Evolutionary conservation across 192 early-diverging fungal species (phyloP), one percentile per base, ranked within the genome.

Genomic region (Martensiomyces pterosporus): DNA sequence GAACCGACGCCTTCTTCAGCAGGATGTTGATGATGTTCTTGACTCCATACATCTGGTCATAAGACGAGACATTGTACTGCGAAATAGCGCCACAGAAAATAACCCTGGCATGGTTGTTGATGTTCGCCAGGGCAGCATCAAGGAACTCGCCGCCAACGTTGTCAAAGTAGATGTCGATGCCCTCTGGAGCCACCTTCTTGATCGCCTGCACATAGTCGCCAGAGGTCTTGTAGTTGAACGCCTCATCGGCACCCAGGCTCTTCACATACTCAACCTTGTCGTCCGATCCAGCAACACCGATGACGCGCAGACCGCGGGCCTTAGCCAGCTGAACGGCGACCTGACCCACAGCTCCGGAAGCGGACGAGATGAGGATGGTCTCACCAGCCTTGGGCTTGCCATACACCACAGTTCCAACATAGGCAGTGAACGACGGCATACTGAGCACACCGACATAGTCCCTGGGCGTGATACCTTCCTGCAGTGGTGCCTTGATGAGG

Each of bases 221-320:
- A 9, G 55, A 65, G 8, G 73, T 87, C 69, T 90, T 92, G 84
- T 92, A 92, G 75, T 92, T 92, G 78, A 92, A 89, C 12, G 81
- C 89, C 8, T 58, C 29, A 12, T 32, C 29, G 29, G 29, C 29
- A 32, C 29, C 29, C 5, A 32, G 5, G 29, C 29, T 32, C 29
- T 32, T 32, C 6, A 32, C 29, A 32, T 8, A 12, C 12, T 32
- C 29, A 32, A 32, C 29, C 29, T 32, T 32, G 29, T 32, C 29
- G 29, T 32, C 29, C 12, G 29, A 32, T 5, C 29, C 29, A 32
- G 29, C 29, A 32, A 32, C 29, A 32, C 29, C 29, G 12, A 32
- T 12, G 12, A 32, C 29, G 6, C 29, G 29, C 24, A 83, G 76
- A 9, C 88, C 90, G 21, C 67, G 50, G 15, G 66, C 53, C 47